Evolutionary conservation across 129 eudicot genomes (phyloP).

Genomic region (Chrysanthemum makinoi): DNA sequence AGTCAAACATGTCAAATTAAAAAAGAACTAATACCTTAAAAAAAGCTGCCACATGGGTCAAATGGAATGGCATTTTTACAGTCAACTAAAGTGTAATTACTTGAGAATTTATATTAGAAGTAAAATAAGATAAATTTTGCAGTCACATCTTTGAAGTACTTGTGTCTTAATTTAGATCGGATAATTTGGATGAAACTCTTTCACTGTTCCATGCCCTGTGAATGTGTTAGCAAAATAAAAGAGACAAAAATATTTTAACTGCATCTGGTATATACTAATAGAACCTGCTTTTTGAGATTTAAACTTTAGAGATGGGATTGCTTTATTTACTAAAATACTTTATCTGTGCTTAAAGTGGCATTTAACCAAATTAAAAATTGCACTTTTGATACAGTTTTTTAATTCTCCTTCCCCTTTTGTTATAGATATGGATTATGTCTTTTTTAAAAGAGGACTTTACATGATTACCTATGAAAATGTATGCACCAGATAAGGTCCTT

Average conservation of each 20-base stretch:
- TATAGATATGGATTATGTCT: too few relatives aligned
- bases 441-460: conserved; percentile 52
- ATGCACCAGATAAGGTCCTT: conserved; percentile 84
- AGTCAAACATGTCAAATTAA: conserved; percentile 49
- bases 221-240: conserved; percentile 88
- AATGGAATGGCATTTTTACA: neutral
- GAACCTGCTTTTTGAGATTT: conserved; percentile 4
- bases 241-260: conserved; percentile 43
- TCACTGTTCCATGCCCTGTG: conserved; percentile 93
- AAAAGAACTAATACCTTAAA: too few relatives aligned
- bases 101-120: neutral
- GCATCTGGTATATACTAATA: conserved; percentile 45
- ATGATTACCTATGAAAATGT: conserved; percentile 84
- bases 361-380: neutral
- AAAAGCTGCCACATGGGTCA: neutral
- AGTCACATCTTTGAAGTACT: conserved; percentile 78
- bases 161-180: conserved; percentile 48
- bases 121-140: neutral
- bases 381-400: too few relatives aligned
- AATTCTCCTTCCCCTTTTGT: too few relatives aligned
- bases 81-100: too few relatives aligned
- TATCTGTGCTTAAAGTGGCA: neutral
- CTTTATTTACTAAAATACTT: neutral
- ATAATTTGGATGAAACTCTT: conserved; percentile 81
- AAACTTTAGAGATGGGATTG: neutral